Percentiles rank a stretch among this genome's conserved stretches.
These are phyloP conservation scores for Aschersonia sp. DNA, from an alignment of 2,329 filamentous ascomycete species.

Conservation along the genomic window DNA sequence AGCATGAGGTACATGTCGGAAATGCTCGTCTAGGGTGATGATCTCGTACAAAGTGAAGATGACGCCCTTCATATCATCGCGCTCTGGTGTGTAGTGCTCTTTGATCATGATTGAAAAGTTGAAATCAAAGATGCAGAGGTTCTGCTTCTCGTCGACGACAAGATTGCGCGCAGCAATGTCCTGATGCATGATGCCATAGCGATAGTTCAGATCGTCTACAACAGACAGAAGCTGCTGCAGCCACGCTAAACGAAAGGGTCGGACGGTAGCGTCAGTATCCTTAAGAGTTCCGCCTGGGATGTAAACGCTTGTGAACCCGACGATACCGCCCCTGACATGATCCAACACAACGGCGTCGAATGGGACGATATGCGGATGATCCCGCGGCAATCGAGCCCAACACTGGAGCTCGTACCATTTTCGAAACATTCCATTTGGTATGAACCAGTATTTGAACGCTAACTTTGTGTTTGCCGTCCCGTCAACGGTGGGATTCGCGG, in stretches of 20 bases:
- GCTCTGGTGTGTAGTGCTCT: constrained; percentile 2
- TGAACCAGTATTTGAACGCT: constrained; percentile 21
- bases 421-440: constrained; percentile 7
- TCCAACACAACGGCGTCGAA: constrained; percentile 20
- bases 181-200: constrained; percentile 21
- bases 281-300: constrained; percentile 19
- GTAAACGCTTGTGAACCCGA: constrained; percentile 9
- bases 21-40: constrained; percentile 14
- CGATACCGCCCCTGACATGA: constrained; percentile 13
- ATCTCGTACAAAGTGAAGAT: constrained; percentile 20
- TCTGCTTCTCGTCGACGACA: constrained; percentile 18
- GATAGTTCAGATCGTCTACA: constrained; percentile 22
- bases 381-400: constrained; percentile 16
- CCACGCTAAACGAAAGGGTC: constrained; percentile 20
- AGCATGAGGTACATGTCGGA: constrained; percentile 10
- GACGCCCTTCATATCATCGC: constrained; percentile 16
- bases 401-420: constrained; percentile 21
- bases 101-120: constrained; percentile 11
- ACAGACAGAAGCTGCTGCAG: constrained; percentile 19
- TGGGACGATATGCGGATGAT: constrained; percentile 20
- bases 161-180: constrained; percentile 23
- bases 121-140: constrained; percentile 22
- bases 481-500: not conserved
- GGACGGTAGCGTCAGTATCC: constrained; percentile 9
- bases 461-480: constrained; percentile 4